phyloP scores from a whole-genome alignment of 225 moss, liverwort and hornwort genomes.

The Marchantia polymorpha region DNA sequence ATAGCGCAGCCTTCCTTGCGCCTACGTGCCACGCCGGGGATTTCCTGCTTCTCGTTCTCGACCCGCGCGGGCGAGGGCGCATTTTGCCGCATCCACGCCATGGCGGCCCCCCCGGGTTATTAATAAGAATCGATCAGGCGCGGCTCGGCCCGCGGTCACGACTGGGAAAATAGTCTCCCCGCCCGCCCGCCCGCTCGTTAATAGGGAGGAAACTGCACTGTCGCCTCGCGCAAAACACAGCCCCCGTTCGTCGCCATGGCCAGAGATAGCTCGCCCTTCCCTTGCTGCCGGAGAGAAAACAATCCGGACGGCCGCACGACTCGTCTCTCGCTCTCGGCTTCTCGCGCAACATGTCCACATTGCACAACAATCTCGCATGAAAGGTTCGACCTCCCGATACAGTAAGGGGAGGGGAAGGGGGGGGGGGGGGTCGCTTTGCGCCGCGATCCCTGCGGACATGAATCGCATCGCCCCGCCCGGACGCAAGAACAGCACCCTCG shows the following conservation, averaged over 20 bases:
- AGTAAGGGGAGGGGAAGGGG: too few species aligned
- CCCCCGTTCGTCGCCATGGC: conserved; percentile 1
- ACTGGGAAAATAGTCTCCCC: not conserved
- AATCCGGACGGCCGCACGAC: not conserved
- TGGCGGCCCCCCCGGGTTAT: not conserved
- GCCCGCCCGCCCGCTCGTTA: not conserved
- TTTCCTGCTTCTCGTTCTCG: not conserved
- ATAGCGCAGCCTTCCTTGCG: conserved; percentile 3
- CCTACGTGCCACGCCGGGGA: conserved; percentile 7
- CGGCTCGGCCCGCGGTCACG: not conserved
- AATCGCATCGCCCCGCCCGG: not conserved
- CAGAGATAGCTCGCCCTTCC: conserved; percentile 4
- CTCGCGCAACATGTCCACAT: not conserved
- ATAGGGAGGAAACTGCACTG: not conserved
- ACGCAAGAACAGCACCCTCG: not conserved
- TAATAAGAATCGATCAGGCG: not conserved
- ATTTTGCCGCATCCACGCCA: not conserved
- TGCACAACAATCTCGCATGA: not conserved
- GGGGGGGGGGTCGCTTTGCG: too few species aligned
- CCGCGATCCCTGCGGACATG: conserved; percentile 1
- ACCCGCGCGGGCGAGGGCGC: not conserved
- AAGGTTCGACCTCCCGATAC: not conserved
- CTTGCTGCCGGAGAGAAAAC: conserved; percentile 7
- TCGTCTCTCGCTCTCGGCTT: not conserved
- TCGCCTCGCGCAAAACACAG: not conserved